Base-by-base conservation (phyloP, 73 alveolate species). In the Stentor roeselii region DNA sequence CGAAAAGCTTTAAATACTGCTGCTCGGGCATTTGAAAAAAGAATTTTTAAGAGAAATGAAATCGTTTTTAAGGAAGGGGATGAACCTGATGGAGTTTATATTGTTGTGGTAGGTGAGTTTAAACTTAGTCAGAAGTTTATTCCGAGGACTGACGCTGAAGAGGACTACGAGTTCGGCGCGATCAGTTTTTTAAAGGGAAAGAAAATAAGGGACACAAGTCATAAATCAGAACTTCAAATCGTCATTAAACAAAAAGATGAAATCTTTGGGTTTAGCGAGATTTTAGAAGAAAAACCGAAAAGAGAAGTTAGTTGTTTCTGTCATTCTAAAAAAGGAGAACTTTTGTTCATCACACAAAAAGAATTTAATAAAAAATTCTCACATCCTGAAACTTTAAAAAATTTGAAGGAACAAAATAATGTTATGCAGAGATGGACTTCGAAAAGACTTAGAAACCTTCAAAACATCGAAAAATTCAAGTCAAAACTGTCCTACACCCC, bases 41-140 rank as follows among this genome's bases (percentile, higher is more conserved):
- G 36, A 41, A 78, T 58, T n/a, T 91, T 3, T 75, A 21, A 37
- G 6, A 50, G 92, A 40, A 87, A 87, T 42, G 74, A 91, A 30
- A 76, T 80, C 14, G 85, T 91, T 2, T 84, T 3, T 77, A 84
- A 59, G 39, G 93, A 91, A 80, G 92, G 92, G 3, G 93, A 84
- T 3, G 30, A 58, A 3, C 75, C 87, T 21, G 59, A 41, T 3
- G n/a, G 75, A 60, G 76, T 91, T 3, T 91, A 74, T 76, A 78
- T 91, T 3, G 88, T 91, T 1, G 59, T 39, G 40, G 85, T 40
- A 39, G 96, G 96, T 58, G 96, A 91, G 61, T 87, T 91, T 78
- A 92, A 91, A 58, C 60, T 91, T n/a, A 30, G 85, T 14, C 90
- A 85, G 42, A 76, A 82, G 59, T 67, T 67, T 40, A n/a, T 15